Base-by-base conservation (phyloP, 1,284 basidiomycete genomes). In the Pholiota adiposa region DNA sequence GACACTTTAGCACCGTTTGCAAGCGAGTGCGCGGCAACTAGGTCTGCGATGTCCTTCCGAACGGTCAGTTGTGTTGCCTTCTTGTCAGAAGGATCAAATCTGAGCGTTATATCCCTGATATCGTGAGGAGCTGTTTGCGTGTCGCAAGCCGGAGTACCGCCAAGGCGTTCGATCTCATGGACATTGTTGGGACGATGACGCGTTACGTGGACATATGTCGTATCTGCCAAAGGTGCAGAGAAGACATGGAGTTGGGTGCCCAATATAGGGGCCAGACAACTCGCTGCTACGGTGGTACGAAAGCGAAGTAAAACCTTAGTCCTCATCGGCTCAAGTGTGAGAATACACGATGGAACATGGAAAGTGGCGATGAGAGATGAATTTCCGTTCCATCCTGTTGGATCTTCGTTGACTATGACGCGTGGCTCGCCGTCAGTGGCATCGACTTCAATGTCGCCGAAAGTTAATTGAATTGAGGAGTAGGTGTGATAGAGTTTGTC, bases 351-450 rank as follows among this genome's bases (percentile, higher is more conserved):
- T 1, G 79, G 73, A n/a, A 72, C 61, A 36, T 72, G 69, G 51
- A 80, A 79, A 16, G 72, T 78, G 16, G 77, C 67, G 18, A 83
- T 67, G 36, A 83, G 60, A 2, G 74, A 62, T 2, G 78, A 77
- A 2, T 59, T 60, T 27, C 74, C 73, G 0, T 64, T 52, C 59
- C 74, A 73, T 9, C 73, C 73, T 18, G 57, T 54, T 19, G 58
- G 51, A 44, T 83, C 81, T 63, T 77, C 76, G 3, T 65, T 38
- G 5, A 80, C 72, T 2, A 52, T 56, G 9, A 68, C 71, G 4
- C 54, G 66, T 46, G 60, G 57, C 23, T 71, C 55, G 50, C 12
- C 68, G 61, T 1, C 54, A 43, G 49, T 69, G 67, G n/a, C 33
- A 16, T 61, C 64, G 0, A 64, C 48, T 1, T 64, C 56, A 3